Conservation (phyloP, 2,329 filamentous ascomycete genomes). For the Cordyceps fumosorosea region DNA sequence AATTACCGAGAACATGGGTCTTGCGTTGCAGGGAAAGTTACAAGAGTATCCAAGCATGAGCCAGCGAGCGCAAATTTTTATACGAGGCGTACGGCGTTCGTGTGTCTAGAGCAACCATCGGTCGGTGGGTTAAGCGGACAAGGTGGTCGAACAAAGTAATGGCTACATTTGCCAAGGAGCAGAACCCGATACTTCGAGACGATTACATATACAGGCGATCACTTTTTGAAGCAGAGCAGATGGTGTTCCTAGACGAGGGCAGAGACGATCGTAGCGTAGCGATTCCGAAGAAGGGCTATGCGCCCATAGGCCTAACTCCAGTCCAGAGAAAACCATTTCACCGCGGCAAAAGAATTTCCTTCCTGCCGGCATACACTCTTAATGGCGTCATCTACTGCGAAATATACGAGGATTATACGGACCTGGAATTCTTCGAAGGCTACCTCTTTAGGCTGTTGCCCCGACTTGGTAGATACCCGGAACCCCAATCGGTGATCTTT, state of each 20-base stretch:
- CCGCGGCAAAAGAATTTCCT: slow-evolving; percentile 10
- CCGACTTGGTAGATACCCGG: no score
- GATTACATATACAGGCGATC: slow-evolving; percentile 11
- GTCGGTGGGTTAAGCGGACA: slow-evolving; percentile 7
- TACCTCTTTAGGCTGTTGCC: no score
- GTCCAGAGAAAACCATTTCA: slow-evolving; percentile 11
- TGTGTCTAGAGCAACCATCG: slow-evolving; percentile 12
- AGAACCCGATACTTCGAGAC: slow-evolving; percentile 1
- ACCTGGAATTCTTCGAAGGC: background rate
- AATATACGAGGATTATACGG: background rate
- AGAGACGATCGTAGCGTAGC: slow-evolving; percentile 11
- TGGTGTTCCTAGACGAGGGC: slow-evolving; percentile 15
- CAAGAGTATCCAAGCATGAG: slow-evolving; percentile 12
- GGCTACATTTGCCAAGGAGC: slow-evolving; percentile 13
- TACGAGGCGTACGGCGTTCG: slow-evolving; percentile 11
- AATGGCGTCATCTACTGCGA: slow-evolving; percentile 1
- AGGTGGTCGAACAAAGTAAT: slow-evolving; percentile 13
- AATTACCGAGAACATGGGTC: slow-evolving; percentile 17
- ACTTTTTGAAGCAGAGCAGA: background rate
- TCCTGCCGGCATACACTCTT: slow-evolving; percentile 12
- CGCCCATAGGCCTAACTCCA: slow-evolving; percentile 12
- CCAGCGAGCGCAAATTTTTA: slow-evolving; percentile 13
- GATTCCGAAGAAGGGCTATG: slow-evolving; percentile 9
- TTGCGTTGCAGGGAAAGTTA: slow-evolving; percentile 13
- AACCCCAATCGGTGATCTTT: no score